A percentile compares a stretch with the other conserved stretches of the same genome.
phyloP scores from a whole-genome alignment of 257 asterid genomes.

The Lantana camara region DNA sequence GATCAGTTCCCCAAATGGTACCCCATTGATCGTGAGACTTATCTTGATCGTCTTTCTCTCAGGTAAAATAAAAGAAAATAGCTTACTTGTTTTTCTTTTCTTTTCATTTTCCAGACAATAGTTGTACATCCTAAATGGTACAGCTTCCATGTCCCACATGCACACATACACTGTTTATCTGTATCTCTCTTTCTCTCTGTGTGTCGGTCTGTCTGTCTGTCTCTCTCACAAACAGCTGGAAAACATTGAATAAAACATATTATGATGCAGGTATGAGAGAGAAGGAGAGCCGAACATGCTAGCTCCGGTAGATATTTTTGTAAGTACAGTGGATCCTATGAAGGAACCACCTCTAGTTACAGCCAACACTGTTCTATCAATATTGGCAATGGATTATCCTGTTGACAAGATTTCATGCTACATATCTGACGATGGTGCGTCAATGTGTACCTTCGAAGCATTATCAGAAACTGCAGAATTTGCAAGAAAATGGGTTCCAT shows the following conservation, averaged over 20 bases:
- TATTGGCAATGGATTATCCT: conserved; percentile 81
- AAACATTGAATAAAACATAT: conserved; percentile 7
- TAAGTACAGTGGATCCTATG: conserved; percentile 75
- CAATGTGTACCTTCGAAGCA: conserved; percentile 80
- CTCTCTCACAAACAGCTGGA: too few species aligned
- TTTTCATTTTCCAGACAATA: too few species aligned
- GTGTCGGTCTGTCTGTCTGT: too few species aligned
- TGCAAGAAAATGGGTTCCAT: conserved; percentile 77
- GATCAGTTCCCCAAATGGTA: conserved; percentile 90
- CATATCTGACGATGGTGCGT: conserved; percentile 82
- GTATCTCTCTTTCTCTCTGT: too few species aligned
- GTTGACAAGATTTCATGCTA: conserved; percentile 77
- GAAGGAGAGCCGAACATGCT: conserved; percentile 78
- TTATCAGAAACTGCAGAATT: conserved; percentile 83
- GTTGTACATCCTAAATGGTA: neutral
- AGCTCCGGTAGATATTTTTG: conserved; percentile 62
- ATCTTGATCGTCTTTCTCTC: conserved; percentile 78
- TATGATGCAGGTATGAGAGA: conserved; percentile 60
- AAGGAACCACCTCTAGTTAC: conserved; percentile 85
- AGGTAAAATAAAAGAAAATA: conserved; percentile 37
- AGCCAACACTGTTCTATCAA: conserved; percentile 68
- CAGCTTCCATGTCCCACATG: neutral
- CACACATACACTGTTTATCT: too few species aligned
- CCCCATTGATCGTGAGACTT: conserved; percentile 74
- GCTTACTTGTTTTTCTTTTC: too few species aligned